Evolutionary conservation across 441 rosid genomes (phyloP), one percentile per base, ranked within the genome.

Genomic region (Pelargonium citronellum): DNA sequence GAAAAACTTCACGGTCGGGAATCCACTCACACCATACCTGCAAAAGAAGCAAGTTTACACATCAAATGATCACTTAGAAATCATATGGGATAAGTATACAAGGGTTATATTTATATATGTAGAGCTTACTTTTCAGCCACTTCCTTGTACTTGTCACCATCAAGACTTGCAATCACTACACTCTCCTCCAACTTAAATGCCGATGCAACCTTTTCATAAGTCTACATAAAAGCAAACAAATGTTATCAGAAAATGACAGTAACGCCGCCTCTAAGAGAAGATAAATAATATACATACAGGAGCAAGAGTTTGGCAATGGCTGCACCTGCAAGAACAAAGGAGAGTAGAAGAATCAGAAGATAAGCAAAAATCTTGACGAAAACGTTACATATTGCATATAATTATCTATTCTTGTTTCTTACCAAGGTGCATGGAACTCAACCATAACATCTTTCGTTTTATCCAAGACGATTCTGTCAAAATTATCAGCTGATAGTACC

Each of bases 1-100:
- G 74, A 95, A 95, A 79, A 92, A 92, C 72, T 89, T 95, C 73
- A 95, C 66, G 22, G 97, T 92, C 72, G 99, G 99, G 84, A 24
- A 92, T 62, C 96, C 99, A 73, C 91, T 88, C 30, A 90, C 91
- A 72, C 91, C 99, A 69, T 80, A 89, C 85, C 97, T 94, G 81
- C 67, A 20, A 7, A 6, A 60, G 7, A 17, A 17, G 1, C 5
- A 19, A 22, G 13, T 10, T 17, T 60, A 17, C 0, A 1, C 0
- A 3, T 60, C 17, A 19, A 6, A 53, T 53, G 51, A 15, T 53
- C 2, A 15, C 6, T 51, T n/a, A 3, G 12, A 49, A 10, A 2
- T 10, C 57, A 51, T 15, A 51, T 51, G 57, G 1, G 13, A 53
- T 16, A 53, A n/a, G 7, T 16, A n/a, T 51, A 13, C 24, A 22